Conservation (phyloP, 23 red algal genomes). For the Gracilaria gracilis region DNA sequence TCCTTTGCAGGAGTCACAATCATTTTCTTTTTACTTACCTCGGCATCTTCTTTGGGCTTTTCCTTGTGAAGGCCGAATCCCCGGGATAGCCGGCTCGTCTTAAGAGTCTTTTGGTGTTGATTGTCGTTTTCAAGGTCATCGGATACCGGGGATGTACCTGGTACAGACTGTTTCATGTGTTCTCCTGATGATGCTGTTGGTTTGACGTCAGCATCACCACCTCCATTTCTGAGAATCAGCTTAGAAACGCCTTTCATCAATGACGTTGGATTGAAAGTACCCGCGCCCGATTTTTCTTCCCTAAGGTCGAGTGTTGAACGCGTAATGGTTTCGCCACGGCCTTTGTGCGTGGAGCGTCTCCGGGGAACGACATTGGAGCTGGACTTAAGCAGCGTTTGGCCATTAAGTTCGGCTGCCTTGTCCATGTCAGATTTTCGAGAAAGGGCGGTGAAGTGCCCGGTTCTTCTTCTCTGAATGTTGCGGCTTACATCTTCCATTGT, state of each 20-base stretch:
- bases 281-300: not conserved
- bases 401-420: not conserved
- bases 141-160: not conserved
- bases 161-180: not conserved
- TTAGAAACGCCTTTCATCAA: constrained; percentile 20
- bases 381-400: not conserved
- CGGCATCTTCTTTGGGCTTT: not conserved
- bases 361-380: not conserved
- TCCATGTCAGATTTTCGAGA: not conserved
- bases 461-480: not conserved
- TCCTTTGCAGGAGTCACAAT: not conserved
- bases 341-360: not conserved
- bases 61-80: not conserved
- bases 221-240: not conserved
- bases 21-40: not conserved
- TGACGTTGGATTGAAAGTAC: not conserved
- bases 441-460: not conserved
- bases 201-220: not conserved
- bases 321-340: not conserved
- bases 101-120: not conserved
- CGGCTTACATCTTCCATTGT: not conserved
- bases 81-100: not conserved
- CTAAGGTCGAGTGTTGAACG: not conserved
- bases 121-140: not conserved
- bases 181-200: too few species aligned